Evolutionary conservation across 2,329 filamentous ascomycete species (phyloP), one percentile per base, ranked within the genome.

Genomic region (Chrysoporthe puriensis): DNA sequence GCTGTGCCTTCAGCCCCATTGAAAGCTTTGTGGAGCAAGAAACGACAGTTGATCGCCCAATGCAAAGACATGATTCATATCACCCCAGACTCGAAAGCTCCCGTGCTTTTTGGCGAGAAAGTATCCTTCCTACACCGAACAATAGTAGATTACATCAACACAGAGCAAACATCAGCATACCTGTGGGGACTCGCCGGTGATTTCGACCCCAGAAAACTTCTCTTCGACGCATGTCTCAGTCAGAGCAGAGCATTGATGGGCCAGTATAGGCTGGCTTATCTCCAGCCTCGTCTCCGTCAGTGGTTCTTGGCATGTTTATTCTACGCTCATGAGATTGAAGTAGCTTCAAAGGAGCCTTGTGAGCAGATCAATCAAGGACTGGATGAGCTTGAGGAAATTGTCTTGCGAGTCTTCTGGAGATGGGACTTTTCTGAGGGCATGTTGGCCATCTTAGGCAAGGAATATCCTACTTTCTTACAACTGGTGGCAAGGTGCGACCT

Each of bases 81-180:
- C 34, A 36, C 56, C 4, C 56, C 46, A 43, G 63, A 65, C 7
- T 58, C 56, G 8, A 18, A 36, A 13, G 57, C 44, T 2, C 63
- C 63, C 4, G 26, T 65, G 6, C 34, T 65, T 4, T 65, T 65
- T 32, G 57, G n/a, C n/a, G 63, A 65, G 44, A 65, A 42, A 44
- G 68, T 67, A 6, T 18, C 44, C 7, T 67, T 69, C 8, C n/a
- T 69, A 3, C 64, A 69, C 40, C 34, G 68, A 46, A 69, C 64
- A 5, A 65, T 69, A 14, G 68, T 63, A 9, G 68, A 69, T 43
- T 69, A 64, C 14, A 63, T 69, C 21, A 52, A 62, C 21, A 69
- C 50, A 26, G 63, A 54, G 80, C 56, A 65, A 2, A 54, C 36
- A 13, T 50, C 14, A 16, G 32, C 50, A 34, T 54, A 54, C 50